These are phyloP conservation scores for Teratosphaeria viscida DNA, from an alignment of 2,329 filamentous ascomycete genomes.

Conservation along the genomic window DNA sequence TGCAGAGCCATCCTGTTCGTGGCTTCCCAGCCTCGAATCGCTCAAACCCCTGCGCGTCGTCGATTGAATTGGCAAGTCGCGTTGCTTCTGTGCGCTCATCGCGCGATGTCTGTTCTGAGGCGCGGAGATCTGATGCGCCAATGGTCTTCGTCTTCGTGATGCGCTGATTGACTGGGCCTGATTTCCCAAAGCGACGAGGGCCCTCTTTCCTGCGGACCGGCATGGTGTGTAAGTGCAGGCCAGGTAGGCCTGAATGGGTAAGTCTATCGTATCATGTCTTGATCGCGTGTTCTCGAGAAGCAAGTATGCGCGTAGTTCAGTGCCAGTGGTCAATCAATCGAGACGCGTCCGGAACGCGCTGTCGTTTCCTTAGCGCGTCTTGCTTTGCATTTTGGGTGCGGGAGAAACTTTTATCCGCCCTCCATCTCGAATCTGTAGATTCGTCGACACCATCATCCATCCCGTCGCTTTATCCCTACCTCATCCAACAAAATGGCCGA, in stretches of 20 bases:
- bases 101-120: slow-evolving; percentile 75
- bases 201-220: slow-evolving; percentile 32
- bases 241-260: not conserved
- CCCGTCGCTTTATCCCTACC: not conserved
- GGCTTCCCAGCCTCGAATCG: slow-evolving; percentile 82
- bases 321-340: not conserved
- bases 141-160: slow-evolving; percentile 62
- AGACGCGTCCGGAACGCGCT: no score
- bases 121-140: slow-evolving; percentile 60
- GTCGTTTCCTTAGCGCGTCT: not conserved
- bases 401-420: not conserved
- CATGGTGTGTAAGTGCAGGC: slow-evolving; percentile 26
- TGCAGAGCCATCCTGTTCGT: slow-evolving; percentile 86
- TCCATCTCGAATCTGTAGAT: not conserved
- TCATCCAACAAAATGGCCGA: slow-evolving; percentile 30
- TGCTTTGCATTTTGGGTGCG: no score
- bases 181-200: slow-evolving; percentile 31
- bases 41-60: slow-evolving; percentile 88
- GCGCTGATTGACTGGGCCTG: slow-evolving; percentile 16
- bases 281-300: not conserved
- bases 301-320: not conserved
- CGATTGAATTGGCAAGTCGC: slow-evolving; percentile 74
- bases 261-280: slow-evolving; percentile 5
- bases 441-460: not conserved
- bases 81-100: slow-evolving; percentile 88